These are phyloP conservation scores for Craspedostauros australis DNA, from an alignment of 108 stramenopile genomes.

Conservation along the genomic window DNA sequence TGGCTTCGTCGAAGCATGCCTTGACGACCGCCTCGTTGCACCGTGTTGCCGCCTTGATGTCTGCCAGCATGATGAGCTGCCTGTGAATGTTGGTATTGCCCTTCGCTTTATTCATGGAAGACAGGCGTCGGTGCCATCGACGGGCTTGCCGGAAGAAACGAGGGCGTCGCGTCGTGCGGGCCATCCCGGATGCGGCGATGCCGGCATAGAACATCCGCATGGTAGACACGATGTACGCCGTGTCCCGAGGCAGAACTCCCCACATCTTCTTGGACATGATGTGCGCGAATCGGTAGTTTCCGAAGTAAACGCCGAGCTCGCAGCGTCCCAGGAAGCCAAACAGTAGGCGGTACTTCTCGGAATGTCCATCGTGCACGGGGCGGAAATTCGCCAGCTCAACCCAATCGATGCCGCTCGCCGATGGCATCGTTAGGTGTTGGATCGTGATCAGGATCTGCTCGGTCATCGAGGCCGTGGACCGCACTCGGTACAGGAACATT, in stretches of 20 bases:
- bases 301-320: conserved; percentile 6
- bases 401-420: too few species aligned
- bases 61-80: conserved; percentile 1
- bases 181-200: not conserved
- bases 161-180: not conserved
- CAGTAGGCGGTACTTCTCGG: conserved; percentile 4
- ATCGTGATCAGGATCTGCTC: too few species aligned
- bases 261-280: not conserved
- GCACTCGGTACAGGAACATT: too few species aligned
- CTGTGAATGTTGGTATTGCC: conserved; percentile 9
- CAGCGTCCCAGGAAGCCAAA: conserved; percentile 3
- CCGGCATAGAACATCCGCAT: conserved; percentile 2
- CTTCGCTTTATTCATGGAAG: not conserved
- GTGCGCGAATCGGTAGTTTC: conserved; percentile 3
- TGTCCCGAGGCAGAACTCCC: not conserved
- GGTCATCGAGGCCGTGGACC: too few species aligned
- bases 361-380: too few species aligned
- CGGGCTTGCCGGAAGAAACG: not conserved
- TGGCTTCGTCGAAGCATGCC: not conserved
- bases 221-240: not conserved
- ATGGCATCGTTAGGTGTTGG: too few species aligned
- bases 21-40: too few species aligned
- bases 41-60: too few species aligned
- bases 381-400: too few species aligned
- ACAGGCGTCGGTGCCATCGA: not conserved